Percentiles rank a stretch among this genome's conserved stretches.
Conservation (phyloP, 2,329 filamentous ascomycete genomes). For the Ustulina deusta region DNA sequence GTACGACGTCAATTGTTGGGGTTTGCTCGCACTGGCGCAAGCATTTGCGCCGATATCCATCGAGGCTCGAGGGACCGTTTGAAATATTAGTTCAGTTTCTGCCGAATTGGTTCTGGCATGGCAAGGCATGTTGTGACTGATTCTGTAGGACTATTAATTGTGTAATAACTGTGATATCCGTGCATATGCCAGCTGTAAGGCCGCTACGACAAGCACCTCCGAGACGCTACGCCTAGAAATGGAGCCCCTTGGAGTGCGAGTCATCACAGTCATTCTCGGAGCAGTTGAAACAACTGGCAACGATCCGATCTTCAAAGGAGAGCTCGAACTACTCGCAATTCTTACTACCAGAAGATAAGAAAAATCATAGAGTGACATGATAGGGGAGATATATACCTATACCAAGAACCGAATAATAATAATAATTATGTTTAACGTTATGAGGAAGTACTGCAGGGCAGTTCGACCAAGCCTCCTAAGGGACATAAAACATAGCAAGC, state of each 20-base stretch:
- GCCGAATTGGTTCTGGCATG: conserved; percentile 12
- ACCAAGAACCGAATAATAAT: too few relatives aligned
- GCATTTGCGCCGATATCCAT: conserved; percentile 29
- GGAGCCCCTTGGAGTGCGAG: conserved; percentile 17
- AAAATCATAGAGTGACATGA: conserved; percentile 10
- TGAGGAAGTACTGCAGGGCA: too few relatives aligned
- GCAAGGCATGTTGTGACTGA: conserved; percentile 2
- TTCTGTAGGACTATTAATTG: not conserved
- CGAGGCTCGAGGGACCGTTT: conserved; percentile 9
- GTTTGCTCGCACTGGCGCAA: conserved; percentile 13
- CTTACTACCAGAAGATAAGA: conserved; percentile 24
- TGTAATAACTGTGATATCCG: not conserved
- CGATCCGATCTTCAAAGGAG: not conserved
- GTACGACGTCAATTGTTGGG: conserved; percentile 33
- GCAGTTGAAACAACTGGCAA: conserved; percentile 7
- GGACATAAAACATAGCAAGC: too few relatives aligned
- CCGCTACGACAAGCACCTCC: conserved; percentile 6
- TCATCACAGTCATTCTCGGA: conserved; percentile 11
- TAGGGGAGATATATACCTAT: conserved; percentile 4
- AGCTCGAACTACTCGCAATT: conserved; percentile 12
- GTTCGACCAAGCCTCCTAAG: too few relatives aligned
- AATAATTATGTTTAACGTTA: too few relatives aligned
- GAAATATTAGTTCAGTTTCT: conserved; percentile 25
- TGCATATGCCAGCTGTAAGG: conserved; percentile 4
- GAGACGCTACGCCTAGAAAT: conserved; percentile 8